A percentile compares a stretch with the other conserved stretches of the same genome.
Evolutionary conservation across 2,329 filamentous ascomycete species (phyloP).

Genomic region (Exserohilum turcica): DNA sequence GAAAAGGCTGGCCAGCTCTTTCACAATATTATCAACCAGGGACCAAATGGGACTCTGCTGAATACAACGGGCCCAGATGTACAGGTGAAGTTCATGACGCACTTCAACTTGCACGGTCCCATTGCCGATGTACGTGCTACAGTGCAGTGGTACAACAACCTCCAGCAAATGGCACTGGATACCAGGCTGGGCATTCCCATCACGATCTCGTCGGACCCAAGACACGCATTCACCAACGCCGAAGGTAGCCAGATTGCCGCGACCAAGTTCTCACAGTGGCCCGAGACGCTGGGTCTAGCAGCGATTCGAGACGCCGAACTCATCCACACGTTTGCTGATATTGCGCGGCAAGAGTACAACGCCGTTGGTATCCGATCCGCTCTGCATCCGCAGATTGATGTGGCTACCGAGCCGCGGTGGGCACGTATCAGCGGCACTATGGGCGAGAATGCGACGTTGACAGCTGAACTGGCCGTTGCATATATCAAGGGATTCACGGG

Average conservation of each 20-base stretch:
- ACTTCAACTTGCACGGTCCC: conserved; percentile 56
- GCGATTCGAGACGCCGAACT: conserved; percentile 54
- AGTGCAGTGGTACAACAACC: conserved; percentile 50
- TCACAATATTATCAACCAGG: conserved; percentile 46
- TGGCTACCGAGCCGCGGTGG: conserved; percentile 60
- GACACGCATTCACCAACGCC: conserved; percentile 53
- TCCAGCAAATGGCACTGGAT: conserved; percentile 52
- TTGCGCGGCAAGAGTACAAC: conserved; percentile 56
- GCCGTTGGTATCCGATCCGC: conserved; percentile 53
- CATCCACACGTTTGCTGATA: conserved; percentile 55
- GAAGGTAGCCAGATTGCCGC: conserved; percentile 53
- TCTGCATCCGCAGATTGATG: conserved; percentile 58
- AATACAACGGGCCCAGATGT: conserved; percentile 45
- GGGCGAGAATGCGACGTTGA: conserved; percentile 56
- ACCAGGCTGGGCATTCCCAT: conserved; percentile 57
- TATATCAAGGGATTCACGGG: conserved; percentile 59
- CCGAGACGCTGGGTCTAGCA: conserved; percentile 57
- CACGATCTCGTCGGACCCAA: conserved; percentile 56
- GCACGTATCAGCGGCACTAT: conserved; percentile 54
- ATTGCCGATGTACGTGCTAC: conserved; percentile 47
- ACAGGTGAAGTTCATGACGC: conserved; percentile 48
- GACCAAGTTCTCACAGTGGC: conserved; percentile 58
- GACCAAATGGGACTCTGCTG: conserved; percentile 41
- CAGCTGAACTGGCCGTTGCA: conserved; percentile 45
- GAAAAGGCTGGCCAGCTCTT: conserved; percentile 59